Conservation (phyloP, 495 filamentous ascomycete species). For the Cercophora samala region DNA sequence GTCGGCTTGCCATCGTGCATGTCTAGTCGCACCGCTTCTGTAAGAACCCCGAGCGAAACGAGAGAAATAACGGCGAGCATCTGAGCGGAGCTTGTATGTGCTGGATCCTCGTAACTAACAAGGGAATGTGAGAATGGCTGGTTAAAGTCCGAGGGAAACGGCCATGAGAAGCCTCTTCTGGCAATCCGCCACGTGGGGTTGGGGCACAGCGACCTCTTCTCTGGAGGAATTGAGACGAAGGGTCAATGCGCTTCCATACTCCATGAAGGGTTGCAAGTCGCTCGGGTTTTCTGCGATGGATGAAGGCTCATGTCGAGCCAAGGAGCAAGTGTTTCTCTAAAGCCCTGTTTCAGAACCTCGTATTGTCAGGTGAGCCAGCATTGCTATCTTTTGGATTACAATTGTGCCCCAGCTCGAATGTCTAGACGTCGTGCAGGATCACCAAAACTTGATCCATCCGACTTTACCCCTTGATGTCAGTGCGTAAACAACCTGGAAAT, state of each 20-base stretch:
- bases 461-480: neutral
- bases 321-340: conserved; percentile 3
- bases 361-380: neutral
- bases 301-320: neutral
- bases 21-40: neutral
- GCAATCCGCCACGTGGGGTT: conserved; percentile 5
- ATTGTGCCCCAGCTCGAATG: neutral
- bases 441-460: neutral
- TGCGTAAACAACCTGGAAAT: conserved; percentile 12
- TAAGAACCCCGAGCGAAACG: neutral
- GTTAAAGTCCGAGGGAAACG: neutral
- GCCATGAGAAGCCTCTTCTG: neutral
- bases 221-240: neutral
- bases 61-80: neutral
- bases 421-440: neutral
- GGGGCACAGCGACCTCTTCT: neutral
- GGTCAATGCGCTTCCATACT: neutral
- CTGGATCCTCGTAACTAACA: neutral
- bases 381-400: neutral
- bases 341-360: neutral
- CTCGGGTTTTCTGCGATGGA: neutral
- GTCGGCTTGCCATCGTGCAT: too few relatives aligned
- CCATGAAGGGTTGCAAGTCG: neutral
- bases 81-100: neutral
- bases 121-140: neutral